A percentile compares a stretch with the other conserved stretches of the same genome.
These are phyloP conservation scores for Peronospora tabacina DNA, from an alignment of 352 stramenopile genomes.

Conservation along the genomic window DNA sequence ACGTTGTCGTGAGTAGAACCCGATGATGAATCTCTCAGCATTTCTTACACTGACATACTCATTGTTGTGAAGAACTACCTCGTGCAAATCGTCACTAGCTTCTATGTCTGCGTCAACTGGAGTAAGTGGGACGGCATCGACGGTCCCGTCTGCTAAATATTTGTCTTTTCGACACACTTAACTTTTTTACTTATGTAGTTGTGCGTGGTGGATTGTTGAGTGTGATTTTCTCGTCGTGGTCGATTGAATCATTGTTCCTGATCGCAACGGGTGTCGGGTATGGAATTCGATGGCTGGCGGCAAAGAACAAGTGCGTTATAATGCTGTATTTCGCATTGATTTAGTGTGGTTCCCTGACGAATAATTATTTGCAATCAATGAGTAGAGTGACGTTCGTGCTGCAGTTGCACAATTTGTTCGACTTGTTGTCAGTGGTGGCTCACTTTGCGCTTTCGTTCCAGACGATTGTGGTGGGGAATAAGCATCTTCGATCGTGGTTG, in stretches of 20 bases:
- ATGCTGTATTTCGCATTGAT: background rate
- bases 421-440: constrained; percentile 74
- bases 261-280: constrained; percentile 70
- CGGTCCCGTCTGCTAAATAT: constrained; percentile 10
- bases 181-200: constrained; percentile 31
- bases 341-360: constrained; percentile 1
- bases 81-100: constrained; percentile 67
- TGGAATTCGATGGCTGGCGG: constrained; percentile 61
- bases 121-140: constrained; percentile 38
- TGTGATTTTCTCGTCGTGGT: constrained; percentile 76
- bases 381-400: constrained; percentile 52
- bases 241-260: constrained; percentile 66
- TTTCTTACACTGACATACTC: background rate
- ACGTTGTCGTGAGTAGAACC: constrained; percentile 39
- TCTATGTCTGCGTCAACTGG: constrained; percentile 79
- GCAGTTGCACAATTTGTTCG: constrained; percentile 65
- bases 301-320: constrained; percentile 73
- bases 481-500: constrained; percentile 66
- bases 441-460: constrained; percentile 76
- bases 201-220: constrained; percentile 56
- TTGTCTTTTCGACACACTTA: constrained; percentile 4
- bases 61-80: constrained; percentile 51
- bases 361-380: background rate
- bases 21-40: background rate
- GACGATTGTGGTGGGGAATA: constrained; percentile 46